Percentiles rank a stretch among this genome's conserved stretches.
Conservation (phyloP, 2,329 filamentous ascomycete genomes). For the Penicillium concentricum region DNA sequence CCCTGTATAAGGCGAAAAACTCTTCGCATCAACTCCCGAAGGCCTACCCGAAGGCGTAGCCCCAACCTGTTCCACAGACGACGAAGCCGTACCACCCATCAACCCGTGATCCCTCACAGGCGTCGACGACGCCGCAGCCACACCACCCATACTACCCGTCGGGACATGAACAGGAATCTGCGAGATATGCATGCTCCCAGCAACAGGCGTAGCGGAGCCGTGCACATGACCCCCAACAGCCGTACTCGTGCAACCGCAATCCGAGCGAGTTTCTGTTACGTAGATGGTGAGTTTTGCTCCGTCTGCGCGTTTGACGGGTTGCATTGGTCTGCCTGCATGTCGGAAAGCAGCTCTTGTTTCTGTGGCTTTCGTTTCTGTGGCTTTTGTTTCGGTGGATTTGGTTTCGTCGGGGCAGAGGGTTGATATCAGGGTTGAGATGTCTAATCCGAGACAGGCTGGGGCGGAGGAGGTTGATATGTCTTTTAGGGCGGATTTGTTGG, state of each 20-base stretch:
- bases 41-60: conserved; percentile 17
- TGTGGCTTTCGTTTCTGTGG: no score
- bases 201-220: neutral
- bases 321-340: conserved; percentile 23
- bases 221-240: neutral
- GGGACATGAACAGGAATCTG: conserved; percentile 24
- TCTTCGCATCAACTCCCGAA: conserved; percentile 17
- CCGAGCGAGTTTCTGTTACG: conserved; percentile 22
- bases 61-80: conserved; percentile 11
- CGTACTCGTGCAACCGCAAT: conserved; percentile 22
- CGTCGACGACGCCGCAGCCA: conserved; percentile 5
- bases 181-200: conserved; percentile 10
- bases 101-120: conserved; percentile 8
- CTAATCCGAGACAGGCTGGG: conserved; percentile 11
- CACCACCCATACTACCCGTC: conserved; percentile 10
- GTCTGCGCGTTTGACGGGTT: conserved; percentile 10
- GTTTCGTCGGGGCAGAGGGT: conserved; percentile 7
- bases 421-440: neutral
- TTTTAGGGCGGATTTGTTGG: conserved; percentile 15
- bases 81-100: conserved; percentile 11
- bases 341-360: neutral
- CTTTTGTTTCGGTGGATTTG: no score
- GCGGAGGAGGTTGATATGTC: conserved; percentile 2
- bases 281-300: conserved; percentile 4
- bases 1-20: conserved; percentile 20